phyloP scores from a whole-genome alignment of 2,329 filamentous ascomycete genomes.

The Podosphaera fusca region DNA sequence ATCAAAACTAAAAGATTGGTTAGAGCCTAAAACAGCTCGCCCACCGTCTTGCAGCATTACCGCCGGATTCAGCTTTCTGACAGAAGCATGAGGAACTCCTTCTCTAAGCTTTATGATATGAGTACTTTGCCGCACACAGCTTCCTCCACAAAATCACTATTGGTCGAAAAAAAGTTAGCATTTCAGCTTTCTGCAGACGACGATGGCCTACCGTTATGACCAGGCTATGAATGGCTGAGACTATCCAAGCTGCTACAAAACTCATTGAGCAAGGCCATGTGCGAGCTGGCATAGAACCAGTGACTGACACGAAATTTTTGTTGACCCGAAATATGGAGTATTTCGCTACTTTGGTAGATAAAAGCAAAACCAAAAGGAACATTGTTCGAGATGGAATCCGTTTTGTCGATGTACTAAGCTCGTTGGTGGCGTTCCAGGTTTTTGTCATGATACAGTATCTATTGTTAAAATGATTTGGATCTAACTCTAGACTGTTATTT shows the following conservation, averaged over 20 bases:
- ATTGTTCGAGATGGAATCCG: conserved; percentile 22
- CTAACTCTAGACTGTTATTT: too few species aligned
- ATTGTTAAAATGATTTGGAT: too few species aligned
- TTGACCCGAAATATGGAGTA: conserved; percentile 84
- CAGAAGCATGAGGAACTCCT: conserved; percentile 69
- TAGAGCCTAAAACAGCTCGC: conserved; percentile 74
- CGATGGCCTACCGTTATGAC: conserved; percentile 82
- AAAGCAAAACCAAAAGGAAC: conserved; percentile 89
- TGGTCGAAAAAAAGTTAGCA: conserved; percentile 76
- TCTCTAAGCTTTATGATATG: conserved; percentile 85
- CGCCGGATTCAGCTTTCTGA: conserved; percentile 53
- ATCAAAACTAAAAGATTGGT: conserved; percentile 15
- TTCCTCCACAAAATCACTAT: conserved; percentile 46
- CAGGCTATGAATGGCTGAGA: conserved; percentile 74
- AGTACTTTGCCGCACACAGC: conserved; percentile 51
- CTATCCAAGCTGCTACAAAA: conserved; percentile 58
- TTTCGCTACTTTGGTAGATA: conserved; percentile 88
- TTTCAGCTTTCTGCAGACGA: conserved; percentile 67
- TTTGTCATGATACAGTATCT: too few species aligned
- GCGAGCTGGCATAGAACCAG: conserved; percentile 67
- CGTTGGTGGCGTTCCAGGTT: too few species aligned
- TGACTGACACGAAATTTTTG: conserved; percentile 74
- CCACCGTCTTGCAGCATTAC: conserved; percentile 66
- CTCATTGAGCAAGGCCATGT: conserved; percentile 92
- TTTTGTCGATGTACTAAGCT: too few species aligned